Evolutionary conservation across 352 stramenopile species (phyloP).

Genomic region (Phytophthora ramorum): DNA sequence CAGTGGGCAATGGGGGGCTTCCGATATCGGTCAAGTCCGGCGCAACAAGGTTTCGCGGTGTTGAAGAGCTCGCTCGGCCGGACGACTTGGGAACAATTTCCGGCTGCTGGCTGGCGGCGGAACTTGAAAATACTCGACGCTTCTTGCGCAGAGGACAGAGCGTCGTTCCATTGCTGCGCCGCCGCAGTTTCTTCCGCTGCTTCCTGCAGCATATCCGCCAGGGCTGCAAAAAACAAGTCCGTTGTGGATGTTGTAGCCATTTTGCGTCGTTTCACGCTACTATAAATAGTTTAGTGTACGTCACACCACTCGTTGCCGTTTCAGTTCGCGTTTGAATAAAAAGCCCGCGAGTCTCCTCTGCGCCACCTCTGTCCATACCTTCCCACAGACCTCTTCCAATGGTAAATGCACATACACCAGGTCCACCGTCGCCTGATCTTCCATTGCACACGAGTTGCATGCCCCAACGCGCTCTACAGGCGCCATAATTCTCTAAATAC

Average conservation of each 20-base stretch:
- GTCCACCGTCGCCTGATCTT: slow-evolving; percentile 1
- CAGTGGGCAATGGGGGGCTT: slow-evolving; percentile 13
- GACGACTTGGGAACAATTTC: slow-evolving; percentile 28
- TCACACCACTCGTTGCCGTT: slow-evolving; percentile 5
- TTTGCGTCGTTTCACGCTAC: slow-evolving; percentile 33
- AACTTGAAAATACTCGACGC: slow-evolving; percentile 49
- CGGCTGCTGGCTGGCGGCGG: slow-evolving; percentile 20
- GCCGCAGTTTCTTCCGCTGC: not conserved
- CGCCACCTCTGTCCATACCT: slow-evolving; percentile 15
- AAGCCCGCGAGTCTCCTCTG: slow-evolving; percentile 27
- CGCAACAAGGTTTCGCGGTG: slow-evolving; percentile 46
- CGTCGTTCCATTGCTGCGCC: slow-evolving; percentile 9
- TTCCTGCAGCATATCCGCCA: slow-evolving; percentile 7
- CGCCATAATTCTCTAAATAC: not conserved
- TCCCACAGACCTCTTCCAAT: slow-evolving; percentile 23
- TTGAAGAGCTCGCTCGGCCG: slow-evolving; percentile 24
- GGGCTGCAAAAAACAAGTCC: not conserved
- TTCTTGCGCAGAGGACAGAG: slow-evolving; percentile 9
- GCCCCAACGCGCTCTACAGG: slow-evolving; percentile 1
- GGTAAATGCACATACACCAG: slow-evolving; percentile 28
- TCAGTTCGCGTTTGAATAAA: slow-evolving; percentile 30
- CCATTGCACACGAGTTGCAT: slow-evolving; percentile 7
- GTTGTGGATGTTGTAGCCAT: slow-evolving; percentile 21
- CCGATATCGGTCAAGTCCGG: slow-evolving; percentile 39
- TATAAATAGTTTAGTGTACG: slow-evolving; percentile 20